A percentile compares a stretch with the other conserved stretches of the same genome.
phyloP scores from a whole-genome alignment of 208 protist species.

The Wallacemonas collosoma region DNA sequence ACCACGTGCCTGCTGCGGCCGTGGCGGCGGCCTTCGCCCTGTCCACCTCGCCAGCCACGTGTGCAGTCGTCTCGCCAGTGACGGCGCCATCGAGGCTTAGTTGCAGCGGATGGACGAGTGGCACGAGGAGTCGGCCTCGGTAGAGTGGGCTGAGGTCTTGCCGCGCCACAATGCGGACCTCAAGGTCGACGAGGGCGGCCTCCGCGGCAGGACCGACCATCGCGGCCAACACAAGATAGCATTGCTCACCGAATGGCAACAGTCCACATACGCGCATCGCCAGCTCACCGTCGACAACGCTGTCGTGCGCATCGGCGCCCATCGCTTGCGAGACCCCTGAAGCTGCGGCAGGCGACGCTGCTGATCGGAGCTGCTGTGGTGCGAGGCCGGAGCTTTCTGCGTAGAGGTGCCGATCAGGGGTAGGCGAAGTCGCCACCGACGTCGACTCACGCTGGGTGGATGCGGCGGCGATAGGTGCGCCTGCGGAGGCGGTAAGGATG shows the following conservation, averaged over 20 bases:
- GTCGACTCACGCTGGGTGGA: neutral
- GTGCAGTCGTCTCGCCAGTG: neutral
- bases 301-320: neutral
- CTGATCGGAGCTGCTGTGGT: no score
- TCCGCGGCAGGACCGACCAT: slow-evolving; percentile 34
- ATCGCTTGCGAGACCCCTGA: neutral
- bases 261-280: slow-evolving; percentile 56
- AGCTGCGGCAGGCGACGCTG: neutral
- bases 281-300: neutral
- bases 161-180: slow-evolving; percentile 75
- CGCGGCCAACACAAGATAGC: slow-evolving; percentile 55
- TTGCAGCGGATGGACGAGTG: slow-evolving; percentile 67
- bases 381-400: neutral
- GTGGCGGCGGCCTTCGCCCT: neutral
- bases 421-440: neutral
- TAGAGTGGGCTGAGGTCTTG: slow-evolving; percentile 46
- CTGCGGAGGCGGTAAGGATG: slow-evolving; percentile 1
- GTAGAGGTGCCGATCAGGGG: slow-evolving; percentile 11
- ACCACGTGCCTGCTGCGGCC: neutral
- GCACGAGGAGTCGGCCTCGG: slow-evolving; percentile 48
- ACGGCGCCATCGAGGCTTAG: slow-evolving; percentile 40
- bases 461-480: neutral
- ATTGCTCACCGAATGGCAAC: slow-evolving; percentile 49
- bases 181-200: slow-evolving; percentile 51
- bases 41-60: neutral